These are phyloP conservation scores for Lithocarpus polystachyus DNA, from an alignment of 306 rosid species.

Conservation along the genomic window DNA sequence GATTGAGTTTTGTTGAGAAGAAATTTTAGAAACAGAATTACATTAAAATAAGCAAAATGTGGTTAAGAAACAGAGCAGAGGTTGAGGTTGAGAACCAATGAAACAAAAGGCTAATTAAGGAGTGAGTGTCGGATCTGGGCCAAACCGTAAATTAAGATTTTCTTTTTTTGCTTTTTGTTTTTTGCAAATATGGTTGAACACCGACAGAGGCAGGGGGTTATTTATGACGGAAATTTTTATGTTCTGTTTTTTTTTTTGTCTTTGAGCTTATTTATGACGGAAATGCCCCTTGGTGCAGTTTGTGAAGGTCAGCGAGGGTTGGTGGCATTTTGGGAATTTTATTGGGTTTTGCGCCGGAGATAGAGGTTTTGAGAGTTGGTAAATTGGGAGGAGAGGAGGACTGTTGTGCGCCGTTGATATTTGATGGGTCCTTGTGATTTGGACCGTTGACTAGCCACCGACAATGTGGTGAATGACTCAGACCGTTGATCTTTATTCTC, in stretches of 20 bases:
- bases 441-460: conserved; percentile 27
- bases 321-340: no score
- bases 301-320: no score
- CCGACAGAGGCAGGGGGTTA: background rate
- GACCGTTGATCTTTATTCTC: conserved; percentile 30
- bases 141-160: background rate
- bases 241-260: background rate
- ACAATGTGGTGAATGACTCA: conserved; percentile 29
- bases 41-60: background rate
- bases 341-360: no score
- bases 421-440: background rate
- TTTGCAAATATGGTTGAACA: background rate
- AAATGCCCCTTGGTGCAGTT: conserved; percentile 2
- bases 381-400: no score
- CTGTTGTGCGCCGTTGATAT: no score
- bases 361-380: no score
- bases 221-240: background rate
- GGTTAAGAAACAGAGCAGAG: conserved; percentile 23
- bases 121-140: conserved; percentile 12
- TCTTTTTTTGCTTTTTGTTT: background rate
- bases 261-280: conserved; percentile 9
- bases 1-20: background rate
- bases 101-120: conserved; percentile 9
- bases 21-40: background rate
- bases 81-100: background rate